Evolutionary conservation across 768 basidiomycete species (phyloP).

Genomic region (Lyophyllum atratum): DNA sequence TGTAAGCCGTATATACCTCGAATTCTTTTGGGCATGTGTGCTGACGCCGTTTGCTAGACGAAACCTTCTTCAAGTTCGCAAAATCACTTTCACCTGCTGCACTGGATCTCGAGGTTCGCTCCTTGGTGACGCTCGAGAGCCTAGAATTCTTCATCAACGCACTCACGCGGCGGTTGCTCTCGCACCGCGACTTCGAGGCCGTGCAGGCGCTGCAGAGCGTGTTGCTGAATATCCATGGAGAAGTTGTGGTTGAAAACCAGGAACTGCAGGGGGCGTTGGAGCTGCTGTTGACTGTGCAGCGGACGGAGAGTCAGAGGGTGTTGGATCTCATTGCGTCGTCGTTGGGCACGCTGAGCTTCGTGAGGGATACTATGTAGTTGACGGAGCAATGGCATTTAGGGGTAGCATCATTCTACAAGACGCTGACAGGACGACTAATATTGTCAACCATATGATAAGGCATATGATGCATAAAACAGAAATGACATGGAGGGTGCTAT

Average conservation of each 20-base stretch:
- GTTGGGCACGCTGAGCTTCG: constrained; percentile 74
- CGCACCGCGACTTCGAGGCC: constrained; percentile 92
- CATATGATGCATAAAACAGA: not conserved
- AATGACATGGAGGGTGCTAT: not conserved
- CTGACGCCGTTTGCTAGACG: constrained; percentile 47
- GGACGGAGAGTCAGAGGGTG: constrained; percentile 76
- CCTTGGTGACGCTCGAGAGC: constrained; percentile 64
- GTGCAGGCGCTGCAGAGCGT: constrained; percentile 87
- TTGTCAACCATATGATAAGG: not conserved
- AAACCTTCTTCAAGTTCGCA: constrained; percentile 78
- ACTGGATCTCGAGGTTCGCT: constrained; percentile 88
- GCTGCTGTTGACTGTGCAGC: constrained; percentile 63
- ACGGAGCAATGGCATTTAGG: too few species aligned
- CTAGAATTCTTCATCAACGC: constrained; percentile 74
- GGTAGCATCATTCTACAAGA: not conserved
- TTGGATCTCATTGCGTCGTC: constrained; percentile 74
- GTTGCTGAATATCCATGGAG: constrained; percentile 84
- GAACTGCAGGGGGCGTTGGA: constrained; percentile 65
- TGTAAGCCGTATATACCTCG: constrained; percentile 52
- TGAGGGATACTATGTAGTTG: constrained; percentile 62
- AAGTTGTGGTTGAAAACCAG: constrained; percentile 68
- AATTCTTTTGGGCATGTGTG: not conserved
- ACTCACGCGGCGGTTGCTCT: constrained; percentile 68
- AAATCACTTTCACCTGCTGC: constrained; percentile 90
- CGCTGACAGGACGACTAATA: not conserved